Evolutionary conservation across 2,329 filamentous ascomycete species (phyloP), one percentile per base, ranked within the genome.

Genomic region (Pyricularia sp.): DNA sequence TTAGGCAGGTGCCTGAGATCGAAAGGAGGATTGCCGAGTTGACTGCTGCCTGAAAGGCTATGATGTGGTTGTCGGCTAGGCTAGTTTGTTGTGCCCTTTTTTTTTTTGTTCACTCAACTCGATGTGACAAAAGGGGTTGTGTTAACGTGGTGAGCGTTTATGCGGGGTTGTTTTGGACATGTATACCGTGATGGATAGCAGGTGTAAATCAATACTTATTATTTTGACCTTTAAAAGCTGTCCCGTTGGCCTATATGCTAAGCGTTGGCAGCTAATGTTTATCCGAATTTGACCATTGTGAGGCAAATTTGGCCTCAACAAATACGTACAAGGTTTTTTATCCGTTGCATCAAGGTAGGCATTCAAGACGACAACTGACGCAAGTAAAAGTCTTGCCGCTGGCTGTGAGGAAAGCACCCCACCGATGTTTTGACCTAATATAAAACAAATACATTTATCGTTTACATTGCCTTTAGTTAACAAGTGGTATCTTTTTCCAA

Each of bases 1-100:
- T 99, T 63, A 82, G 94, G 66, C 88, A 91, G 68, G 89, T 97
- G 9, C 91, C 91, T 0, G 93, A 96, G 72, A 83, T 96, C 68
- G 88, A 97, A 81, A 87, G 88, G 74, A 83, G 94, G 65, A 87
- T 97, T 73, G 85, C 82, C 19, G 93, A 97, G 77, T 77, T 97
- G 75, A 90, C 82, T 65, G 80, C 80, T 35, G 73, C 71, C 60
- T 77, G 62, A 62, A 30, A 49, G 12, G 35, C 4, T 3, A 26
- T 40, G 61, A 16, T 5, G 28, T 57, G 9, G 10, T 57, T n/a
- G 22, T 13, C 12, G 53, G 16, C 4, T 24, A 4, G 53, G 53
- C 2, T 24, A 24, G 33, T 57, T 26, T 55, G 7, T 55, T 24
- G 53, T 12, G 53, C 2, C 26, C 26, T 33, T 33, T 49, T 12